Evolutionary conservation across 192 early-diverging fungal genomes (phyloP).

Genomic region (Backusella australiensis): DNA sequence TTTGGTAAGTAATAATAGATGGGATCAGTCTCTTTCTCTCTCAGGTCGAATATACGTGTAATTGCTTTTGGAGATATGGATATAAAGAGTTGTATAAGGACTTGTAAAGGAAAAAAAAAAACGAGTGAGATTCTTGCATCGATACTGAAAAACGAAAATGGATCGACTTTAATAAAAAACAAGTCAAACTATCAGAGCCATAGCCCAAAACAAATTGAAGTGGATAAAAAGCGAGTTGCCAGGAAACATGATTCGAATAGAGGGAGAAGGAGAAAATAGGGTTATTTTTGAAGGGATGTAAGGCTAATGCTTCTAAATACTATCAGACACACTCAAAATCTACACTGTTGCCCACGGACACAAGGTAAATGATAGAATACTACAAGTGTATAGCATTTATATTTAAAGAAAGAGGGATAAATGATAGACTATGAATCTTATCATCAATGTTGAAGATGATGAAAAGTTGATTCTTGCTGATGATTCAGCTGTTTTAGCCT

Average conservation of each 20-base stretch:
- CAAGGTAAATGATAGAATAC: constrained; percentile 48
- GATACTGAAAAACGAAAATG: neutral
- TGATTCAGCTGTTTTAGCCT: constrained; percentile 49
- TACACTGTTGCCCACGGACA: constrained; percentile 72
- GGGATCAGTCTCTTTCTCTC: neutral
- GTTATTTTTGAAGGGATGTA: neutral
- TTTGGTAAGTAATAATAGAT: constrained; percentile 53
- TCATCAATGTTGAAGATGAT: constrained; percentile 83
- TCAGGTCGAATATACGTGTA: neutral
- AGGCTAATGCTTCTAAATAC: neutral
- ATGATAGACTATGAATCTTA: constrained; percentile 73
- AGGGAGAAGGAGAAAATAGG: neutral
- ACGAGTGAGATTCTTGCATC: neutral
- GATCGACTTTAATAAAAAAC: neutral
- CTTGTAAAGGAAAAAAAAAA: neutral
- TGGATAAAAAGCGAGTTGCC: neutral
- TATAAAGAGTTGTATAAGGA: neutral
- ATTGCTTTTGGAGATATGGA: neutral
- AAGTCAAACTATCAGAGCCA: neutral
- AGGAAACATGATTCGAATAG: neutral
- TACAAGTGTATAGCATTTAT: neutral
- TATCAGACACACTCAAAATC: constrained; percentile 70
- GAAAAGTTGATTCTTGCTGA: constrained; percentile 60
- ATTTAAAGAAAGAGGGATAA: constrained; percentile 31
- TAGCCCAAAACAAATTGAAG: neutral